phyloP scores from a whole-genome alignment of 2,329 filamentous ascomycete species.

The Aspergillus alliaceus region DNA sequence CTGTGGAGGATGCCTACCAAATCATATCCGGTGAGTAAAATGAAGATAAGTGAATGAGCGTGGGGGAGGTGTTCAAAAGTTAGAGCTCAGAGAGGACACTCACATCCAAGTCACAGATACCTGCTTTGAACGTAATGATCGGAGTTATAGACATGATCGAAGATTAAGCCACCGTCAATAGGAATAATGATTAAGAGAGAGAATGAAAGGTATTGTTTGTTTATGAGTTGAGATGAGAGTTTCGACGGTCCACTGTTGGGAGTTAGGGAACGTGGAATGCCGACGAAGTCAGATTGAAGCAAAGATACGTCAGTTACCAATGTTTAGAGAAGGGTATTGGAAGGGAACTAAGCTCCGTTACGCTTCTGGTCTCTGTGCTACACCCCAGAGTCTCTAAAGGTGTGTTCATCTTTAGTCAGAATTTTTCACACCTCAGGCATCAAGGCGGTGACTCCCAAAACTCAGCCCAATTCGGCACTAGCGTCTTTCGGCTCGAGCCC shows the following conservation, averaged over 20 bases:
- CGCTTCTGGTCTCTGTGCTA: conserved; percentile 6
- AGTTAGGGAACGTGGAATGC: not conserved
- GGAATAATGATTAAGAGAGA: conserved; percentile 8
- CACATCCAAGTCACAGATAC: conserved; percentile 82
- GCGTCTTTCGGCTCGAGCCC: conserved; percentile 44
- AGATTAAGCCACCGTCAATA: not conserved
- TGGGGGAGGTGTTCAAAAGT: not conserved
- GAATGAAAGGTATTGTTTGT: not conserved
- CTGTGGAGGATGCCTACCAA: conserved; percentile 56
- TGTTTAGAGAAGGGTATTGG: too few species aligned
- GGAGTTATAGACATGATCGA: conserved; percentile 75
- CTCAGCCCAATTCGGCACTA: conserved; percentile 29
- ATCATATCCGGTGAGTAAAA: conserved; percentile 9
- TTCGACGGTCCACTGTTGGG: too few species aligned
- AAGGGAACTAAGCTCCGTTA: conserved; percentile 1
- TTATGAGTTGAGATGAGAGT: not conserved
- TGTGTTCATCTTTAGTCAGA: too few species aligned
- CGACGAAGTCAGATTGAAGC: conserved; percentile 5
- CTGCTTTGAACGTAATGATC: conserved; percentile 95
- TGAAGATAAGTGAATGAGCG: not conserved
- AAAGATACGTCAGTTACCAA: conserved; percentile 12
- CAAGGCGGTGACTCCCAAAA: conserved; percentile 21
- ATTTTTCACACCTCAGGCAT: conserved; percentile 3
- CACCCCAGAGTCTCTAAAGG: conserved; percentile 15
- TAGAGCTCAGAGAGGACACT: conserved; percentile 37